Evolutionary conservation across 768 basidiomycete species (phyloP), one percentile per base, ranked within the genome.

Genomic region (Termitomyces sp.): DNA sequence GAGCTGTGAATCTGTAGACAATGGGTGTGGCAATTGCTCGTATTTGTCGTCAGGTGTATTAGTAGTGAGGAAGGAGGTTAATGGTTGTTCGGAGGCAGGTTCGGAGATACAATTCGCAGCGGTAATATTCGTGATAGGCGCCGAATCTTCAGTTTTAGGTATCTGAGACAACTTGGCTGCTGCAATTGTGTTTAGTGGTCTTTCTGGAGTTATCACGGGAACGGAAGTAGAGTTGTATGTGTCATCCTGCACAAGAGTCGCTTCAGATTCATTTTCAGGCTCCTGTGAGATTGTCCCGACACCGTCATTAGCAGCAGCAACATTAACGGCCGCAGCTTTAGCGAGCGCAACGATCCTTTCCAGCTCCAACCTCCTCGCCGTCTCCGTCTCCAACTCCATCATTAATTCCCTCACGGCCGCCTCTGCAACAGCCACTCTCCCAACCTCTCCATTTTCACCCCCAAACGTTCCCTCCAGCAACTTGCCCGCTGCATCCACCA

Each of bases 351-450:
- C 52, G 29, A 66, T 39, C 54, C 68, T 68, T 61, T 80, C 79
- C 47, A 81, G 55, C 26, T 71, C 67, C 47, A 88, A 42, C 37
- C 86, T 71, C 61, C 75, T 76, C 55, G 74, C 74, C 18, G 77
- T 76, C 67, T 90, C 87, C 7, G 65, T 62, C 59, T 84, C 75
- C 43, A 92, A 67, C 65, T 92, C 88, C 44, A 72, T 71, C 39
- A 76, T 71, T n/a, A 92, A 69, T 2, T 75, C 69, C 29, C 77
- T 73, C 9, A 87, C 76, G 0, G 82, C 75, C 10, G 74, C 71
- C 58, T 81, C 74, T 1, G 81, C 80, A 0, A 79, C 71, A 10
- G 80, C 53, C 16, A 86, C 69, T 29, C 87, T 73, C 2, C 80
- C 86, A 36, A 84, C 61, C 1, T 80, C 75, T 2, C 82, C 86